Percentiles rank a stretch among this genome's conserved stretches.
Conservation (phyloP, 352 stramenopile genomes). For the Pythium sp. region DNA sequence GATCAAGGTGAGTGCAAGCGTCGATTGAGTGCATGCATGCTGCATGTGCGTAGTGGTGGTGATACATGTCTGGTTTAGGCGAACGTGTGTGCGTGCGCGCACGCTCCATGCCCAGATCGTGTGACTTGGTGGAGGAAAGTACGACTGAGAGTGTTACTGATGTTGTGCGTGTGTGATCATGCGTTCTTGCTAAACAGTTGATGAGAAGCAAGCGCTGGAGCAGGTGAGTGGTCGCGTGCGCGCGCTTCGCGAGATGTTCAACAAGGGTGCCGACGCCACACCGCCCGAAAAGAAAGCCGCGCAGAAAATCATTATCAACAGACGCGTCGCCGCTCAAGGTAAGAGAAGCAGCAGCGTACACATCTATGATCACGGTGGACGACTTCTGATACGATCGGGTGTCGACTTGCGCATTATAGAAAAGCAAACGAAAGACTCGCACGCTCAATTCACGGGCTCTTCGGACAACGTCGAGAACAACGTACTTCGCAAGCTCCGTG, state of each 20-base stretch:
- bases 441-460: constrained; percentile 4
- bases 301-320: constrained; percentile 22
- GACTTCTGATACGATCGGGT: not conserved
- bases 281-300: constrained; percentile 11
- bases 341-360: not conserved
- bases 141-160: not conserved
- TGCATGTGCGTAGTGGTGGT: not conserved
- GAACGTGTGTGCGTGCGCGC: not conserved
- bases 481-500: constrained; percentile 33
- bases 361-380: not conserved
- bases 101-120: not conserved
- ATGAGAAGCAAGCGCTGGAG: constrained; percentile 51
- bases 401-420: not conserved
- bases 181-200: not conserved
- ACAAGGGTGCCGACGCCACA: constrained; percentile 33
- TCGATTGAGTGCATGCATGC: no score
- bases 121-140: not conserved
- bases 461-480: constrained; percentile 22
- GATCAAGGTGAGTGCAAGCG: constrained; percentile 20
- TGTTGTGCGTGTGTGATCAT: not conserved
- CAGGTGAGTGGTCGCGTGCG: constrained; percentile 46
- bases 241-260: constrained; percentile 70
- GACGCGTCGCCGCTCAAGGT: constrained; percentile 22
- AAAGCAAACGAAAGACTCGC: constrained; percentile 5
- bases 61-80: not conserved